Conservation (phyloP, 2,329 filamentous ascomycete genomes). For the Trichoderma sp. region DNA sequence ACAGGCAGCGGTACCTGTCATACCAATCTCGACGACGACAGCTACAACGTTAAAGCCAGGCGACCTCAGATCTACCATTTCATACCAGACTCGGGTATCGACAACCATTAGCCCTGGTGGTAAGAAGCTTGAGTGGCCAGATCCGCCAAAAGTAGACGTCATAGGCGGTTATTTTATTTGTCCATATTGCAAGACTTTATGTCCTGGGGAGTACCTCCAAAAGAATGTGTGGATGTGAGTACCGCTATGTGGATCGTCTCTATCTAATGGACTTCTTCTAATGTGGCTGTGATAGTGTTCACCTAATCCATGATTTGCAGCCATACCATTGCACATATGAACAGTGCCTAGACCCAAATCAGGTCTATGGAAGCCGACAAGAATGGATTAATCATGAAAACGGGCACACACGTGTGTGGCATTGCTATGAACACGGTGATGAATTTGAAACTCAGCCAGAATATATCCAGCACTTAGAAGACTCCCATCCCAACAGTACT, state of each 20-base stretch:
- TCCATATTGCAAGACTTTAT: neutral
- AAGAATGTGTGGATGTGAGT: neutral
- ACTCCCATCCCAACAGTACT: neutral
- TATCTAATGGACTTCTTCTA: neutral
- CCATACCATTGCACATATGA: neutral
- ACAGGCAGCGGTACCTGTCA: neutral
- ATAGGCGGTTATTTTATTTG: neutral
- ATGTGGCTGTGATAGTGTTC: neutral
- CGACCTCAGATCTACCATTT: neutral
- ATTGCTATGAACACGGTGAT: neutral
- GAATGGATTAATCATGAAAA: neutral
- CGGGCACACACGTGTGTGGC: neutral
- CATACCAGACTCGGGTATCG: neutral
- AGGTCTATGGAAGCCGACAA: neutral
- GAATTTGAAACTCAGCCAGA: neutral
- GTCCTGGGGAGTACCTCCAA: neutral
- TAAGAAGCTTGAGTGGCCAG: neutral
- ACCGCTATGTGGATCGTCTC: neutral
- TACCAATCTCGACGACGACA: neutral
- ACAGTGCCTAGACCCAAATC: neutral
- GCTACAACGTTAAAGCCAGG: neutral
- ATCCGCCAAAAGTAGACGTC: neutral
- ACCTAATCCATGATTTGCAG: neutral
- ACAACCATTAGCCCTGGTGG: neutral
- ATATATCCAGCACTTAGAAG: neutral